Evolutionary conservation across 331 rosid genomes (phyloP).

Genomic region (Malus hybrid): DNA sequence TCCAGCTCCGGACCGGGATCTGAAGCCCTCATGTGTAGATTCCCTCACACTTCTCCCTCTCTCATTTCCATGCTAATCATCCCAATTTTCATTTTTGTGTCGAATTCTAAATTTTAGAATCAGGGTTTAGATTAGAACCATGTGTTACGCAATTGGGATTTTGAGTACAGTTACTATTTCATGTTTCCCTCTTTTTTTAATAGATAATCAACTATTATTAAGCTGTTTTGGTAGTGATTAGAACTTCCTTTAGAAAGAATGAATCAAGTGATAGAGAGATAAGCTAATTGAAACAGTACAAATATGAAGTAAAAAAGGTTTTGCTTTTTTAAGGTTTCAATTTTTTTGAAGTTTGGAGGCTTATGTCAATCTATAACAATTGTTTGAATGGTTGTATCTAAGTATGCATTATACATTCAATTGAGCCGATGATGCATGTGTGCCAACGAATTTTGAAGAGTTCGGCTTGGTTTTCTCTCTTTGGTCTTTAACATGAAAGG

Average conservation of each 20-base stretch:
- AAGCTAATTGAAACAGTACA: neutral
- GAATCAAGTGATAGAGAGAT: neutral
- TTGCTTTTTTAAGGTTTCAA: neutral
- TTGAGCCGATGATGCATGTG: neutral
- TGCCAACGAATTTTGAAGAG: neutral
- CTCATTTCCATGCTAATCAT: neutral
- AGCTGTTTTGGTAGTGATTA: neutral
- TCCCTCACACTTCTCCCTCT: neutral
- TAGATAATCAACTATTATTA: neutral
- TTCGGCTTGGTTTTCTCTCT: neutral
- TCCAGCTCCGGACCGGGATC: constrained; percentile 86
- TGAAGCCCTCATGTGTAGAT: constrained; percentile 80
- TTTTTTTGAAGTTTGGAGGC: neutral
- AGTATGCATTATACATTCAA: neutral
- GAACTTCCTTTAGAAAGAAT: neutral
- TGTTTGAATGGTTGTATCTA: neutral
- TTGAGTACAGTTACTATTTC: neutral
- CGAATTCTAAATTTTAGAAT: neutral
- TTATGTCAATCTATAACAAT: neutral
- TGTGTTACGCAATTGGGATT: neutral
- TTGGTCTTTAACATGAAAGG: neutral
- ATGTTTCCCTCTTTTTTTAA: neutral
- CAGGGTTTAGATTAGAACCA: neutral
- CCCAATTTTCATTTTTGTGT: neutral
- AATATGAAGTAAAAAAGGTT: too few relatives aligned